A percentile compares a stretch with the other conserved stretches of the same genome.
Conservation (phyloP, 768 basidiomycete genomes). For the Holtermannia corniformis region DNA sequence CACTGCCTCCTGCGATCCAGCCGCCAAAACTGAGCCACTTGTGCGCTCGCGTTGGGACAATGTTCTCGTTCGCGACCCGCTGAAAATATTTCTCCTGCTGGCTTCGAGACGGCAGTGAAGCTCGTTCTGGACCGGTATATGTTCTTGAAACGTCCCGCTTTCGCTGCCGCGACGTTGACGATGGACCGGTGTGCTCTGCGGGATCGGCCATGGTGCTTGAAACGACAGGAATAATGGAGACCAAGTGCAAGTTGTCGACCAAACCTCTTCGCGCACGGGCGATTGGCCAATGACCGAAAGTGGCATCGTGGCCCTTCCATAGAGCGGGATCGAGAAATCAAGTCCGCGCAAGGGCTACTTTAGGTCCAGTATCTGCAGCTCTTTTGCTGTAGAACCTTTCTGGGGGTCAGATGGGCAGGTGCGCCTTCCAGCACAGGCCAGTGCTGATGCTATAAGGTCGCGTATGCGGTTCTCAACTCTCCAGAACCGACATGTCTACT, state of each 20-base stretch:
- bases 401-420: too few species aligned
- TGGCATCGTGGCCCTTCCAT: too few species aligned
- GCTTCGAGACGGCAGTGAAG: conserved; percentile 3
- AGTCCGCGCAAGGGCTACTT: too few species aligned
- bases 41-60: conserved; percentile 13
- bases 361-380: too few species aligned
- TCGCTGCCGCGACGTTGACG: background rate
- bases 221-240: background rate
- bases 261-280: background rate
- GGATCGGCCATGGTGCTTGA: too few species aligned
- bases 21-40: conserved; percentile 24
- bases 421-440: too few species aligned
- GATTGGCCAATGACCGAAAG: background rate
- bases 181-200: too few species aligned
- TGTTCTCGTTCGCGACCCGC: conserved; percentile 16
- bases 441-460: too few species aligned
- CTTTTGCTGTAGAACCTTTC: too few species aligned
- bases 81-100: conserved; percentile 28
- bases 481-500: too few species aligned
- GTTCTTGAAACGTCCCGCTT: background rate
- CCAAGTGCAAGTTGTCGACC: background rate
- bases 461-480: too few species aligned
- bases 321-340: too few species aligned
- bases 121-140: conserved; percentile 22
- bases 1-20: conserved; percentile 24